Evolutionary conservation across 2,329 filamentous ascomycete genomes (phyloP).

Genomic region (Cercospora sesami): DNA sequence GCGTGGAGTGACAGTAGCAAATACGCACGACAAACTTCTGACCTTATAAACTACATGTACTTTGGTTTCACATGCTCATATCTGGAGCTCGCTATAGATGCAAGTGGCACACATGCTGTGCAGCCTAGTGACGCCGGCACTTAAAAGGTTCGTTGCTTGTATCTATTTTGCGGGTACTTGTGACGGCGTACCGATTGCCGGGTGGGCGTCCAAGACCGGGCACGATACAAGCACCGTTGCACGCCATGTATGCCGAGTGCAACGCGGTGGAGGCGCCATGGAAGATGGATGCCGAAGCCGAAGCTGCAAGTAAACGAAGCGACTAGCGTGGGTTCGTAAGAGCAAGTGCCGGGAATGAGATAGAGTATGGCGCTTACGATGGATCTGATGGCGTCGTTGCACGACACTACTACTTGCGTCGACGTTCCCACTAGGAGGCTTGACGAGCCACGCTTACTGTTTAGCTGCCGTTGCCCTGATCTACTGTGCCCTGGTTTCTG

Average conservation of each 20-base stretch:
- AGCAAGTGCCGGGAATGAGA: conserved; percentile 17
- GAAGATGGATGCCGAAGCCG: conserved; percentile 14
- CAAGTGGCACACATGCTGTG: neutral
- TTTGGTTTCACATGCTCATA: neutral
- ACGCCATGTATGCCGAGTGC: conserved; percentile 14
- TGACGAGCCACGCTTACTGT: conserved; percentile 9
- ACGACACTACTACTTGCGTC: conserved; percentile 15
- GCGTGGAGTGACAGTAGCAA: neutral
- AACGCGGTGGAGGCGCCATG: conserved; percentile 19
- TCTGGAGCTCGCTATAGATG: neutral
- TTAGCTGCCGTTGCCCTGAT: conserved; percentile 13
- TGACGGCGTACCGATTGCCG: conserved; percentile 13
- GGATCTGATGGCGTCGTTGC: conserved; percentile 14
- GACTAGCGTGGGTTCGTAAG: conserved; percentile 5
- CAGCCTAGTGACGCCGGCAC: conserved; percentile 19
- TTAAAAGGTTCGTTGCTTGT: conserved; percentile 6
- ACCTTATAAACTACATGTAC: neutral
- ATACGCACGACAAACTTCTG: neutral
- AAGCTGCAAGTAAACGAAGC: conserved; percentile 14
- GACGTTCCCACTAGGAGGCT: conserved; percentile 2
- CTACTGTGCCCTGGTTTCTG: neutral
- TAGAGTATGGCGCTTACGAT: conserved; percentile 19
- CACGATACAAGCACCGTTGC: conserved; percentile 10
- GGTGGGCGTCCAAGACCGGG: conserved; percentile 10
- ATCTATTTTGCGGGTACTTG: conserved; percentile 5